A percentile compares a stretch with the other conserved stretches of the same genome.
Evolutionary conservation across 176 grass and related monocot species (phyloP).

Genomic region (Saccharum spontaneum): DNA sequence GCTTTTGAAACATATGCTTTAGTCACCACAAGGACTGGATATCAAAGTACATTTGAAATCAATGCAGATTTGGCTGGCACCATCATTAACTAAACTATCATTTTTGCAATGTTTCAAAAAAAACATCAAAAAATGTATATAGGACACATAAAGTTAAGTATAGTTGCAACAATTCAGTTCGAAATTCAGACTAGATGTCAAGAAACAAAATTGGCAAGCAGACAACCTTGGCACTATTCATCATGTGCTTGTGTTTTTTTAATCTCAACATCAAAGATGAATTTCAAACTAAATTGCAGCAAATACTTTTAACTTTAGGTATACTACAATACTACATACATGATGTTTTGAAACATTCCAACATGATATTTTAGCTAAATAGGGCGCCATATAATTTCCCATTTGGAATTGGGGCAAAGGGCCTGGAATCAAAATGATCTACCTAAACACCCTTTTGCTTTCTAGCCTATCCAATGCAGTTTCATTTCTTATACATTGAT

Average conservation of each 20-base stretch:
- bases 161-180: not conserved
- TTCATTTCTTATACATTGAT: conserved; percentile 10
- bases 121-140: not conserved
- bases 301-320: not conserved
- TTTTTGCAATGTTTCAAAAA: not conserved
- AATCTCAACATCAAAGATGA: not conserved
- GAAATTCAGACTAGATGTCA: not conserved
- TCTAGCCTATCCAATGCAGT: not conserved
- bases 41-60: not conserved
- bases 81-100: not conserved
- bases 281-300: not conserved
- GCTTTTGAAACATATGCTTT: conserved; percentile 2
- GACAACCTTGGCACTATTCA: not conserved
- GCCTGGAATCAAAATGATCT: not conserved
- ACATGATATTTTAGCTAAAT: not conserved
- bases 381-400: not conserved
- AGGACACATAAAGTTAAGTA: not conserved
- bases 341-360: not conserved
- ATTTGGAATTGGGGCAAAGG: not conserved
- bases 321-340: not conserved
- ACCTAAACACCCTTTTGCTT: not conserved
- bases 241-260: not conserved
- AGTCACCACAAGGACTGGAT: not conserved
- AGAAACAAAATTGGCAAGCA: not conserved
- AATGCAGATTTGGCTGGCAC: not conserved